Base-by-base conservation (phyloP, 345 rosid genomes). In the Citrus medica region DNA sequence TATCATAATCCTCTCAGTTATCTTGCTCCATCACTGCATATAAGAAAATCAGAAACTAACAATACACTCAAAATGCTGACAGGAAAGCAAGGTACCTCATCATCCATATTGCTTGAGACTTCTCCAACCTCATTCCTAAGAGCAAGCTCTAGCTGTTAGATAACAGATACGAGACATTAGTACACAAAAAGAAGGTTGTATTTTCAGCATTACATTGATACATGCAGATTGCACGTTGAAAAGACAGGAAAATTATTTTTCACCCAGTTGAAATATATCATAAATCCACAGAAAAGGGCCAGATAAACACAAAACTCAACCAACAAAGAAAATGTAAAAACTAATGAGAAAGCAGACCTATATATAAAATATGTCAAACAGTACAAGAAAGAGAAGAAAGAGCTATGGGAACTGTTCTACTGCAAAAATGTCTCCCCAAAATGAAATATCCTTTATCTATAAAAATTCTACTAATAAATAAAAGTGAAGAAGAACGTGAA, bases 111-210 rank as follows among this genome's bases (percentile, higher is more conserved):
- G 75, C 80, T 85, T 35, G 88, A 79, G 71, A 78, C 82, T 73
- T 86, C 93, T 81, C 90, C 93, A 68, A 83, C 81, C 82, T 87
- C 88, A 35, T 84, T 90, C 79, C 89, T 83, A 69, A 94, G 86
- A 79, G 89, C 86, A 68, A 96, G 82, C 85, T 94, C 98, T 79
- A 96, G 85, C 99, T 96, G 93, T 80, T 81, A 42, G 75, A 61
- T 33, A 76, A 76, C 67, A 80, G 37, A 82, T 35, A 67, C 1
- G 38, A 62, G 62, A 37, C 53, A 83, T 46, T 58, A 72, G 71
- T 60, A 48, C 64, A 60, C 22, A 68, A 78, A 75, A 19, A n/a
- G 33, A 32, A 19, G 42, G 46, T 65, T 19, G 3, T 7, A 8
- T 32, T 32, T 64, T 64, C 74, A 71, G 62, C 42, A 71, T 71